These are phyloP conservation scores for Tranzscheliella williamsii DNA, from an alignment of 1,284 basidiomycete genomes.

Conservation along the genomic window DNA sequence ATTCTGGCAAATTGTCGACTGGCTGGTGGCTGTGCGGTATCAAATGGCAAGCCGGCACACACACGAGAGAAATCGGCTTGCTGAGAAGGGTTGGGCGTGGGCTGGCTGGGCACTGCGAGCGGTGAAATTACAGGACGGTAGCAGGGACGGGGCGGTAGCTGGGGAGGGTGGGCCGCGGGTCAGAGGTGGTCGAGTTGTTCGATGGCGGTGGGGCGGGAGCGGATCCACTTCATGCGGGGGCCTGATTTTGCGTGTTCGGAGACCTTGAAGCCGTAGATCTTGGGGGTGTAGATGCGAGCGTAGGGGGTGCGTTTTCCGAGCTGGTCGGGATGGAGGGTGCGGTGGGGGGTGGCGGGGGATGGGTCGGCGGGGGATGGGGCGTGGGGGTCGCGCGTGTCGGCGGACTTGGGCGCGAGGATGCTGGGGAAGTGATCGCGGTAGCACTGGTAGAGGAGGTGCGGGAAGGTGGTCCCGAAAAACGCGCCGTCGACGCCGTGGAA, in stretches of 20 bases:
- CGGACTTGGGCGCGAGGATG: constrained; percentile 43
- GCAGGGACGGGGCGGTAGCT: neutral
- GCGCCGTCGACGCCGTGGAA: constrained; percentile 98
- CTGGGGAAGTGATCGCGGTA: constrained; percentile 68
- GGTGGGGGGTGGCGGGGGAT: neutral
- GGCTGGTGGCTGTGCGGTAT: too few relatives aligned
- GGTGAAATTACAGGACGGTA: too few relatives aligned
- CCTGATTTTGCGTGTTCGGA: constrained; percentile 74
- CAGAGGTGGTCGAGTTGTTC: constrained; percentile 71
- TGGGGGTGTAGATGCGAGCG: constrained; percentile 76
- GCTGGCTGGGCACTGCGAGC: too few relatives aligned
- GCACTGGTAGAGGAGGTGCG: constrained; percentile 95
- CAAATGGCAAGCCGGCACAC: too few relatives aligned
- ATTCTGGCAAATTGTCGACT: too few relatives aligned
- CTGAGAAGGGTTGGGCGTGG: too few relatives aligned
- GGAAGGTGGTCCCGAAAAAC: constrained; percentile 98
- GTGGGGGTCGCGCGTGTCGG: constrained; percentile 1
- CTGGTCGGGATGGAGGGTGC: constrained; percentile 38
- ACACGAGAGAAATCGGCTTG: neutral
- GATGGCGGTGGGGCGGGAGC: constrained; percentile 77
- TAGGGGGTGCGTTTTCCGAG: constrained; percentile 44
- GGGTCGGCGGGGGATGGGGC: neutral
- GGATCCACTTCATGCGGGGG: constrained; percentile 94
- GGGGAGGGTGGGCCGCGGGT: neutral
- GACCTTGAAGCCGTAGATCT: constrained; percentile 80